These are phyloP conservation scores for Aureobasidium sp. DNA, from an alignment of 2,329 filamentous ascomycete species.

Conservation along the genomic window DNA sequence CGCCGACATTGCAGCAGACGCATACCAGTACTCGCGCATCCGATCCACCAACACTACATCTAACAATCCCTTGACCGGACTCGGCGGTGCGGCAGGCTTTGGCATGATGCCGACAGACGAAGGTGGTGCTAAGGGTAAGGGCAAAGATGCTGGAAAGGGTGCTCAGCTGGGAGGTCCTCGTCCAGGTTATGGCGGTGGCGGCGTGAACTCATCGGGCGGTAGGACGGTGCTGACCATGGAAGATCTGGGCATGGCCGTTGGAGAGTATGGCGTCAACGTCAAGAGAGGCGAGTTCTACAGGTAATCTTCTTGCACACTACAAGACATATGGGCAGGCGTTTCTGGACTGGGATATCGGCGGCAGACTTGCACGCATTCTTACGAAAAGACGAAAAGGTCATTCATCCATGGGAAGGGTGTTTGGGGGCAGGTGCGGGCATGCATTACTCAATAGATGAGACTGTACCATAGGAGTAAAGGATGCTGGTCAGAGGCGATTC, in stretches of 20 bases:
- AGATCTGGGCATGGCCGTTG: slow-evolving; percentile 94
- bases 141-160: slow-evolving; percentile 29
- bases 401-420: background rate
- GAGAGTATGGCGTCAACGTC: slow-evolving; percentile 95
- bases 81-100: slow-evolving; percentile 68
- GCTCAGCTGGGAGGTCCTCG: slow-evolving; percentile 43
- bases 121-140: slow-evolving; percentile 44
- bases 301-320: slow-evolving; percentile 36
- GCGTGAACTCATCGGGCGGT: slow-evolving; percentile 81
- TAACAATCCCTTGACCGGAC: slow-evolving; percentile 84
- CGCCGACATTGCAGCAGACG: slow-evolving; percentile 92
- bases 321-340: slow-evolving; percentile 3
- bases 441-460: slow-evolving; percentile 11
- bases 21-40: slow-evolving; percentile 96
- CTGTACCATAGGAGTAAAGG: background rate
- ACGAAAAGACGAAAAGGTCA: slow-evolving; percentile 9
- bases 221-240: slow-evolving; percentile 97
- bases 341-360: background rate
- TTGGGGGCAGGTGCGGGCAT: background rate
- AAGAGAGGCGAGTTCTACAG: slow-evolving; percentile 97
- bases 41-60: slow-evolving; percentile 84
- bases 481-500: background rate
- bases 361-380: background rate
- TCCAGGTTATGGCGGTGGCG: slow-evolving; percentile 67
- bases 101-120: slow-evolving; percentile 51